Base-by-base conservation (phyloP, 192 early-diverging fungal genomes). In the Podochytrium sp. region DNA sequence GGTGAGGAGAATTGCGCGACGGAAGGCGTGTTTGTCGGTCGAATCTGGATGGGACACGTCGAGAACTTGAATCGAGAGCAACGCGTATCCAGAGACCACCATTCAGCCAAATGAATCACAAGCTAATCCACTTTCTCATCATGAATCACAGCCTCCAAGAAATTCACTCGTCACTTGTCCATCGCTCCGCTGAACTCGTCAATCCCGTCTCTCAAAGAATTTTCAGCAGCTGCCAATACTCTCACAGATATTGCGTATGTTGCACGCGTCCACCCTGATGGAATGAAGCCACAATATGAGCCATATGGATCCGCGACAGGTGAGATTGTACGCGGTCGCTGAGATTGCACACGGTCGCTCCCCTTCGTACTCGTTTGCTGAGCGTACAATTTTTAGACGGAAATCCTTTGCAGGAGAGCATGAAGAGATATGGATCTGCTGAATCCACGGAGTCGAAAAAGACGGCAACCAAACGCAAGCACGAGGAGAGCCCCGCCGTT, bases 131-230 rank as follows among this genome's bases (percentile, higher is more conserved):
- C n/a, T n/a, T n/a, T n/a, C n/a, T n/a, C n/a, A n/a, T n/a, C n/a
- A n/a, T n/a, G n/a, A n/a, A n/a, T n/a, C n/a, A n/a, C n/a, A 69
- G 66, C 51, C 40, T 39, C 66, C 52, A 69, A 51, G 49, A 30
- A 3, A 33, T 69, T 69, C 66, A 69, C 66, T 6, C 27, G 66
- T 18, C 66, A 69, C 29, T 53, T 69, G 12, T 69, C 50, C 6
- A 30, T 69, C 34, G 32, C 53, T 10, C 66, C 66, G 20, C 27
- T 69, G 27, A 49, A 42, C n/a, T 18, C 40, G 12, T 27, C n/a
- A 20, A 4, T 69, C 18, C 66, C 66, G 32, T 34, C 47, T n/a
- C 10, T 25, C 6, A 1, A 33, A 1, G 51, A 69, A 1, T 69
- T 47, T 55, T 0, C 39, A 12, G 20, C 20, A 14, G 7, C 35